Base-by-base conservation (phyloP, 148 eudicot species). In the Suaeda aralocaspica region DNA sequence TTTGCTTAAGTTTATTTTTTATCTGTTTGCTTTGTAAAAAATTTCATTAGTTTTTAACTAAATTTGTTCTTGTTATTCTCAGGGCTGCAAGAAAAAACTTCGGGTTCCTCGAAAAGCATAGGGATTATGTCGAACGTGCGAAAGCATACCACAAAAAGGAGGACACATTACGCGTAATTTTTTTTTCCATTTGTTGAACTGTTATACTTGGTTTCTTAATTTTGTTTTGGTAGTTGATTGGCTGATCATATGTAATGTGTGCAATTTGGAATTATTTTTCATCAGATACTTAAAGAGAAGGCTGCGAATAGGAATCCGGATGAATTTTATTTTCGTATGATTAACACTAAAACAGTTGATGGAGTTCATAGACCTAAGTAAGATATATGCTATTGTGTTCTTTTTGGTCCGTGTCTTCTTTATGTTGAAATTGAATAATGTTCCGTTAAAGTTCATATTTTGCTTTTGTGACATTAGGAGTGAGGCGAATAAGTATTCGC, bases 81-180 rank as follows among this genome's bases (percentile, higher is more conserved):
- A 92, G 98, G 59, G 64, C 73, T 22, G 55, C 85, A 9, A 85
- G 94, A 71, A 84, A 51, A 63, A 87, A 78, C 58, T 93, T 81
- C 61, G 96, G 98, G 78, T 64, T 85, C 21, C 95, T 93, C 56
- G 98, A 93, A 76, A 90, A 93, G 78, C 91, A 90, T 57, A 84
- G 86, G 81, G 98, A 92, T 72, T 88, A 93, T 88, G 87, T 85
- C 28, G 66, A 73, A 15, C 96, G 95, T 73, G 98, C 98, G 0
- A 46, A 74, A 70, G 86, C 80, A 25, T 90, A 22, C 77, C 98
- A 93, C 81, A 80, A 85, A 73, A 93, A 90, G 78, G 89, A 90
- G 87, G 90, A 87, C 29, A 46, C 86, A 51, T 63, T 93, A 36
- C 86, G 65, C 81, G 95, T 90, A 78, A 59, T 24, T 6, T 25